A percentile compares a stretch with the other conserved stretches of the same genome.
phyloP scores from a whole-genome alignment of 495 filamentous ascomycete genomes.

The Annulohypoxylon nitens region DNA sequence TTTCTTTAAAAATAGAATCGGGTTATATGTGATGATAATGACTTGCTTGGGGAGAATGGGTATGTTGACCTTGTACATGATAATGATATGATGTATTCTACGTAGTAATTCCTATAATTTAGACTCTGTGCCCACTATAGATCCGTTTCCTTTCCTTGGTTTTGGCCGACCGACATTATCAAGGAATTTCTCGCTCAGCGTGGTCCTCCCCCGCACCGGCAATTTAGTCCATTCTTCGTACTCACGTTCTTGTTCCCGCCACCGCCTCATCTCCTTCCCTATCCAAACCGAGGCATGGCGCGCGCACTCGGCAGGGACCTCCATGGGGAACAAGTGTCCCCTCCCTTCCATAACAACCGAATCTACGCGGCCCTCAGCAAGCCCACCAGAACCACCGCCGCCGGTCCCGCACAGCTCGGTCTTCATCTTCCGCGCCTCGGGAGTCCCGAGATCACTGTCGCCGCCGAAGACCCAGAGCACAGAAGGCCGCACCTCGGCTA shows the following conservation, averaged over 20 bases:
- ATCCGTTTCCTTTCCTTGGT: slow-evolving; percentile 15
- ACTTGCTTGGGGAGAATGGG: neutral
- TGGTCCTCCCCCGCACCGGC: slow-evolving; percentile 67
- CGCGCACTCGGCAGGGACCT: slow-evolving; percentile 75
- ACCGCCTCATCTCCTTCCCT: slow-evolving; percentile 70
- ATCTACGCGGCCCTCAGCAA: slow-evolving; percentile 73
- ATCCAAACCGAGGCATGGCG: slow-evolving; percentile 73
- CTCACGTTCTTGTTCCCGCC: slow-evolving; percentile 72
- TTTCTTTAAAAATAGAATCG: neutral
- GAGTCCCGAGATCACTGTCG: slow-evolving; percentile 71
- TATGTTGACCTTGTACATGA: neutral
- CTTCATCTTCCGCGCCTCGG: slow-evolving; percentile 66
- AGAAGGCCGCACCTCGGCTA: slow-evolving; percentile 80
- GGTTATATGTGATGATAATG: neutral
- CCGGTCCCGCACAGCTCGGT: slow-evolving; percentile 74
- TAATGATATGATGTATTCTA: neutral
- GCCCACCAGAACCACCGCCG: slow-evolving; percentile 76
- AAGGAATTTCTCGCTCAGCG: slow-evolving; percentile 69
- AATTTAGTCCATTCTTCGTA: slow-evolving; percentile 68
- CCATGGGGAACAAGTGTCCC: slow-evolving; percentile 90
- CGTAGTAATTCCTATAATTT: slow-evolving; percentile 41
- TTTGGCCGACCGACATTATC: slow-evolving; percentile 58
- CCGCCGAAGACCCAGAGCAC: slow-evolving; percentile 85
- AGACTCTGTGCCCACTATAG: slow-evolving; percentile 11
- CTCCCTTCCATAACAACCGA: slow-evolving; percentile 73